Percentiles rank a stretch among this genome's conserved stretches.
Evolutionary conservation across 2,329 filamentous ascomycete species (phyloP).

Genomic region (Orbilia brochopaga): DNA sequence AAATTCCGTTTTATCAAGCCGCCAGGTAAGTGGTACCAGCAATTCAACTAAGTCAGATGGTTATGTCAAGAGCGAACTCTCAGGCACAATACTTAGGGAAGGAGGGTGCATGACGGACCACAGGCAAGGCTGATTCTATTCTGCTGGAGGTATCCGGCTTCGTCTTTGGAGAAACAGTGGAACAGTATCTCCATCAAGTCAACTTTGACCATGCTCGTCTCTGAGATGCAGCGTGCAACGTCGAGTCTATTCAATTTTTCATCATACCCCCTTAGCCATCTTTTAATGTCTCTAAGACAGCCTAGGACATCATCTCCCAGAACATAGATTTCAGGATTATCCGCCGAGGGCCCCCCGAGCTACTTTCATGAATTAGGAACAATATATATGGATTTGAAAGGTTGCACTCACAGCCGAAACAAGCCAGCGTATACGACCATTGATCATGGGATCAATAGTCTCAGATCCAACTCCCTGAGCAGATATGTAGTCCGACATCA

Average conservation of each 20-base stretch:
- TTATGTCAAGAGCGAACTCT: too few relatives aligned
- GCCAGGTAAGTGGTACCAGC: conserved; percentile 92
- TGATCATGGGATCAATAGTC: conserved; percentile 86
- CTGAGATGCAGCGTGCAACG: conserved; percentile 87
- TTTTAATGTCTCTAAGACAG: conserved; percentile 88
- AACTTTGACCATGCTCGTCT: conserved; percentile 87
- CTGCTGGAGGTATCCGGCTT: conserved; percentile 62
- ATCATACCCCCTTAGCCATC: conserved; percentile 94
- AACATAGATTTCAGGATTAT: conserved; percentile 81
- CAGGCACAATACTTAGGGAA: too few relatives aligned
- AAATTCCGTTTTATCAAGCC: conserved; percentile 77
- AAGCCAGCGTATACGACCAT: conserved; percentile 90
- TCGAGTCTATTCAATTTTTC: conserved; percentile 93
- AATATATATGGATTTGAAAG: conserved; percentile 14
- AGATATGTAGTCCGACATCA: conserved; percentile 57
- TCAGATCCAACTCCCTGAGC: conserved; percentile 57
- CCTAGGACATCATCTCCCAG: conserved; percentile 92
- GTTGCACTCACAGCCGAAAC: conserved; percentile 77
- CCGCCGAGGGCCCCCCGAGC: conserved; percentile 82
- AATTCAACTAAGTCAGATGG: conserved; percentile 69
- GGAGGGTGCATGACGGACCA: conserved; percentile 59
- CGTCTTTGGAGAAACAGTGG: conserved; percentile 55
- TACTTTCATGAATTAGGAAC: conserved; percentile 58
- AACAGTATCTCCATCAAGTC: conserved; percentile 90
- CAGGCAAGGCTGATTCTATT: conserved; percentile 74